phyloP scores from a whole-genome alignment of 148 eudicot species.

The Chenopodium berlandieri region DNA sequence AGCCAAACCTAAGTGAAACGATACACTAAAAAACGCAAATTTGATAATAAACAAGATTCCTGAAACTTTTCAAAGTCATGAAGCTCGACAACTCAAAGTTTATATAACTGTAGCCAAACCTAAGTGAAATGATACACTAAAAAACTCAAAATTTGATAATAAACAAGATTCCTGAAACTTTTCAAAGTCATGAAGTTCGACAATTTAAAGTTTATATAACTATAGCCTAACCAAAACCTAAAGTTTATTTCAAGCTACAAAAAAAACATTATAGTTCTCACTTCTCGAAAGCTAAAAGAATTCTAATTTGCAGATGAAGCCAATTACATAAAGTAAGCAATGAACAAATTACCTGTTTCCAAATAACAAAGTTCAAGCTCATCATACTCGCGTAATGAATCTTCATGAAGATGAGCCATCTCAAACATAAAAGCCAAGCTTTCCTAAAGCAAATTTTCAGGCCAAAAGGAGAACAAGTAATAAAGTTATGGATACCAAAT shows the following conservation, averaged over 20 bases:
- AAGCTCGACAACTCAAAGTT: background rate
- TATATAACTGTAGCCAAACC: too few species aligned
- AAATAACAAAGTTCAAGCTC: slow-evolving; percentile 87
- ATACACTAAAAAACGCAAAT: too few species aligned
- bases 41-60: background rate
- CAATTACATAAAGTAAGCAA: slow-evolving; percentile 3
- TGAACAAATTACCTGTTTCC: slow-evolving; percentile 70
- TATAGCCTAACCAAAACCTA: too few species aligned
- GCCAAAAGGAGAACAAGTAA: slow-evolving; percentile 1
- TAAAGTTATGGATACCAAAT: background rate
- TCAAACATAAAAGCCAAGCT: slow-evolving; percentile 99
- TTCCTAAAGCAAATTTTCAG: slow-evolving; percentile 52
- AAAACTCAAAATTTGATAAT: too few species aligned
- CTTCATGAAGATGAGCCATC: slow-evolving; percentile 95
- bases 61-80: background rate
- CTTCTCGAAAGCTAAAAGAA: background rate
- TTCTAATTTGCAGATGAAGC: background rate
- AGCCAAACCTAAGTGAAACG: background rate
- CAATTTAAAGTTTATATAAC: too few species aligned
- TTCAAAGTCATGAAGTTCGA: too few species aligned
- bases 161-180: too few species aligned
- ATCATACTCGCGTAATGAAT: slow-evolving; percentile 91
- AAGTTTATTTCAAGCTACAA: background rate
- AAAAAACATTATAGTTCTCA: background rate
- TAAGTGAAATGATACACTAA: too few species aligned